These are phyloP conservation scores for Paramyrothecium sp. DNA, from an alignment of 2,329 filamentous ascomycete genomes.

Conservation along the genomic window DNA sequence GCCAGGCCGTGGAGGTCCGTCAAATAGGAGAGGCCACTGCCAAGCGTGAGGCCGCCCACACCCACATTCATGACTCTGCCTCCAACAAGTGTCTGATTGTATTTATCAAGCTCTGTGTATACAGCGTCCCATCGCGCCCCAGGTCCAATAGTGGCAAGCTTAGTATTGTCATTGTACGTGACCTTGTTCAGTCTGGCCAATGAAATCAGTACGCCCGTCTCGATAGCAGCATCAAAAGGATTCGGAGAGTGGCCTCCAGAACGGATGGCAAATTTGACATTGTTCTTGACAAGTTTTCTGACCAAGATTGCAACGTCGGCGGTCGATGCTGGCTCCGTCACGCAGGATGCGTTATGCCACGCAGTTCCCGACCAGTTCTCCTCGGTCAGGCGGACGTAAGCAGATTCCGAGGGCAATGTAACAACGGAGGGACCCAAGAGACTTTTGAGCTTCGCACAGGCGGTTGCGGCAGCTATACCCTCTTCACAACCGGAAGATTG, in stretches of 20 bases:
- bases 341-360: too few species aligned
- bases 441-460: too few species aligned
- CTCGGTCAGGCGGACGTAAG: too few species aligned
- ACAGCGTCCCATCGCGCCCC: conserved; percentile 37
- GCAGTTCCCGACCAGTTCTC: too few species aligned
- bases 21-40: conserved; percentile 7
- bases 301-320: too few species aligned
- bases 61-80: conserved; percentile 34
- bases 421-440: too few species aligned
- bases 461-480: too few species aligned
- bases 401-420: too few species aligned
- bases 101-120: conserved; percentile 14
- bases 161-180: conserved; percentile 21
- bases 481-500: too few species aligned
- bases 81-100: conserved; percentile 36
- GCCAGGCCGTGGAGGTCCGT: background rate
- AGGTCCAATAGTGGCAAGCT: conserved; percentile 36
- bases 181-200: conserved; percentile 14
- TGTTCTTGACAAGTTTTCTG: too few species aligned
- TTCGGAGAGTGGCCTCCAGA: conserved; percentile 26
- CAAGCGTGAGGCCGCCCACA: conserved; percentile 18
- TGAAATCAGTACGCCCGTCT: conserved; percentile 19
- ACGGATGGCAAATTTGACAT: conserved; percentile 24
- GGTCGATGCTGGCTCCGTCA: too few species aligned
- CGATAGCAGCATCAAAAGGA: conserved; percentile 15